Percentiles rank a stretch among this genome's conserved stretches.
Conservation (phyloP, 495 filamentous ascomycete genomes). For the Lineolata rhizophorae region DNA sequence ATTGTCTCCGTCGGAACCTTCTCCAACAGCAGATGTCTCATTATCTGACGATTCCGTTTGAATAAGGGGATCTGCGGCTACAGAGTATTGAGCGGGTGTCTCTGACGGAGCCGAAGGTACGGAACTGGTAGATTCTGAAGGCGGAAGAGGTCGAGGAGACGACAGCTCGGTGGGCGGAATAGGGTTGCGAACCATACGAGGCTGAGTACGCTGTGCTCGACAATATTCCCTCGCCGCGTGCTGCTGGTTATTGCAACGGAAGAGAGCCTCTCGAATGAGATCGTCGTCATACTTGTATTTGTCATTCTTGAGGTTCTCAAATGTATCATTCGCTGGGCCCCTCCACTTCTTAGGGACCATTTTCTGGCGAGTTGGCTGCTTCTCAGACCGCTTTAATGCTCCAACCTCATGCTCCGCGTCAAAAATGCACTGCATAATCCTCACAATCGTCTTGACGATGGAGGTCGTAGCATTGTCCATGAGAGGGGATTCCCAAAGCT, state of each 20-base stretch:
- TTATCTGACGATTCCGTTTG: not conserved
- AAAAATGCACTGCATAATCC: conserved; percentile 62
- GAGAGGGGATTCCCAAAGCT: conserved; percentile 64
- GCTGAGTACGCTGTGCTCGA: conserved; percentile 24
- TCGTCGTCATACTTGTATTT: conserved; percentile 26
- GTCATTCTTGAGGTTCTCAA: conserved; percentile 26
- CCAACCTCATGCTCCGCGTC: conserved; percentile 51
- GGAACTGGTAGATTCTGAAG: not conserved
- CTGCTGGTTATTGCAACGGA: conserved; percentile 49
- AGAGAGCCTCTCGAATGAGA: conserved; percentile 57
- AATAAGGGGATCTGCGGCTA: too few relatives aligned
- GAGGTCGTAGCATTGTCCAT: conserved; percentile 54
- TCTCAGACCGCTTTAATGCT: conserved; percentile 38
- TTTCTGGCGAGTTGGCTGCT: conserved; percentile 20
- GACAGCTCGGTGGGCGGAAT: conserved; percentile 34
- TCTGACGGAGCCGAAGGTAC: not conserved
- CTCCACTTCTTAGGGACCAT: conserved; percentile 18
- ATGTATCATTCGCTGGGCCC: conserved; percentile 9
- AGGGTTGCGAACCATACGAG: conserved; percentile 29
- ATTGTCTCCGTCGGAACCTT: not conserved
- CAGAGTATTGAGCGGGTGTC: too few relatives aligned
- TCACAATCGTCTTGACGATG: conserved; percentile 59
- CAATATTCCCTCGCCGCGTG: conserved; percentile 52
- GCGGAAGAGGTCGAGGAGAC: not conserved
- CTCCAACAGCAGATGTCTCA: not conserved